Base-by-base conservation (phyloP, 2,329 filamentous ascomycete genomes). In the Dactylellina haptotyla region DNA sequence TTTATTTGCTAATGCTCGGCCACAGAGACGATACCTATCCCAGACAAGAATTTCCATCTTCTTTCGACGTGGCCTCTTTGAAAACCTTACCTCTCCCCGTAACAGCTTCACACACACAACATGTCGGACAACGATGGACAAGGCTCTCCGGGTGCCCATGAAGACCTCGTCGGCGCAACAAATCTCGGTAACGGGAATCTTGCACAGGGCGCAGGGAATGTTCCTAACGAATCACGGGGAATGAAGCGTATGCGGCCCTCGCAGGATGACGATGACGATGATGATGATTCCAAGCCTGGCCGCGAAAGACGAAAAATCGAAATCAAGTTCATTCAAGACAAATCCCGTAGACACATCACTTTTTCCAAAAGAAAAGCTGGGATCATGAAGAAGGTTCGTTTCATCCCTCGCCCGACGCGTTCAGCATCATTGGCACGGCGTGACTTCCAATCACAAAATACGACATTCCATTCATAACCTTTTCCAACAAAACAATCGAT, bases 281-380 rank as follows among this genome's bases (percentile, higher is more conserved):
- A 98, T 77, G 93, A 98, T 78, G 93, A 97, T 79, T 94, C 97
- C 83, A 98, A 98, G 88, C 92, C 92, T 76, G 93, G 93, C 80
- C 93, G 95, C 83, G 95, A 98, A 87, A 90, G 95, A 81, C 89
- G 95, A 84, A 99, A 99, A 90, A 99, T 99, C 80, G 95, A 99
- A 84, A 99, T 99, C 85, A 99, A 99, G 87, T 99, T 99, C 85
- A 99, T 99, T 83, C 94, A 93, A 83, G 95, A 99, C 84, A 99
- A 99, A 86, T 98, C 94, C 84, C 93, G 95, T 84, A 91, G 95
- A 76, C 95, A 99, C 85, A 99, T 98, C 82, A 98, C 95, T 80
- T 98, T 99, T 83, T 98, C 94, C 78, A 99, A 99, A 89, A 92
- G 95, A 82, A 99, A 99, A 86, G 95, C 95, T 65, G 95, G 95